Evolutionary conservation across 768 basidiomycete genomes (phyloP), one percentile per base, ranked within the genome.

Genomic region (Pisolithus orientalis): DNA sequence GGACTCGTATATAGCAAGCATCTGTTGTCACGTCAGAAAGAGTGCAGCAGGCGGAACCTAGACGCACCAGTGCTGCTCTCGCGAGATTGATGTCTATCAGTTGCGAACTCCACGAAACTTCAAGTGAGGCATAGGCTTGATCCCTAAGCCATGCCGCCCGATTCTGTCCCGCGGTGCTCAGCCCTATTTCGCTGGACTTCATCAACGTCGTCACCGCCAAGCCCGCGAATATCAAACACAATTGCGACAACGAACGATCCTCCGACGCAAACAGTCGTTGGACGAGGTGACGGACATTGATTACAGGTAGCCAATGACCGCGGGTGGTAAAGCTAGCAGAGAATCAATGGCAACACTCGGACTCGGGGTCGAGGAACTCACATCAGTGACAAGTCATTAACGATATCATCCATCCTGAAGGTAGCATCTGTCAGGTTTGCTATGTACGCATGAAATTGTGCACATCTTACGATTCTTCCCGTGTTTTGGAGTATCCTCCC

Each of bases 1-100:
- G 0, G 80, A 78, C 64, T 91, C 89, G 59, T 87, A 91, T 3
- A 91, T 70, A 5, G 88, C 84, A 8, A 90, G 74, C 46, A 91
- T 80, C 87, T 87, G 54, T 32, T 4, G n/a, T 14, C 11, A 37
- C 44, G 39, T 70, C 39, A 65, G 59, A 53, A 55, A 32, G 17
- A 21, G 32, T 9, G 43, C 28, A 29, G 17, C 11, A 11, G 7
- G 34, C 6, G 24, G 31, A 49, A 40, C 49, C 39, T 21, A 40
- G 5, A 68, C 78, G 55, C 47, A 87, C 86, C 56, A 85, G 68
- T 6, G 87, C 87, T 8, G 87, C 87, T 60, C 88, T 84, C 1
- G 85, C 89, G 7, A 89, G 73, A 14, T 76, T 76, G 21, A 79
- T 70, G 56, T 89, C 85, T 32, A 85, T 66, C 75, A 78, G 78